These are phyloP conservation scores for Ophidiomyces ophidiicola DNA, from an alignment of 2,329 filamentous ascomycete species.

Conservation along the genomic window DNA sequence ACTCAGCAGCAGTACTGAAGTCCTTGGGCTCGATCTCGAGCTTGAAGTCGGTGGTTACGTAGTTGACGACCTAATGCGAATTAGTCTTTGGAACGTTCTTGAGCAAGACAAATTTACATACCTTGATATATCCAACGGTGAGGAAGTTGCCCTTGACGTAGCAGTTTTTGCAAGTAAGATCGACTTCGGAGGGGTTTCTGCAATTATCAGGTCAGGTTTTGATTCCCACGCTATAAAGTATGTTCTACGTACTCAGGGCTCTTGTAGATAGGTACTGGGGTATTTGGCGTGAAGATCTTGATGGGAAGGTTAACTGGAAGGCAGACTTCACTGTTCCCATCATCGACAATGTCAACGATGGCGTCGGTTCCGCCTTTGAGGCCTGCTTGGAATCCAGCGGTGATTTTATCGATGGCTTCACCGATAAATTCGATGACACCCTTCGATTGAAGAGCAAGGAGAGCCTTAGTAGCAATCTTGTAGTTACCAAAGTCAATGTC, in stretches of 20 bases:
- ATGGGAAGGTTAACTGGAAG: conserved; percentile 17
- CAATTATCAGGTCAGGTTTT: not conserved
- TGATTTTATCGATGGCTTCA: conserved; percentile 12
- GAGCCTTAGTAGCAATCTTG: conserved; percentile 1
- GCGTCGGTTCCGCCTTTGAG: conserved; percentile 12
- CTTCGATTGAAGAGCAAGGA: conserved; percentile 2
- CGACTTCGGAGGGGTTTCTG: conserved; percentile 13
- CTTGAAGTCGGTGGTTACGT: conserved; percentile 13
- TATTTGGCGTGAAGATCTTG: conserved; percentile 15
- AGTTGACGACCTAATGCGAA: conserved; percentile 14
- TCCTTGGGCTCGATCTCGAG: conserved; percentile 17
- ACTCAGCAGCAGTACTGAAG: conserved; percentile 16
- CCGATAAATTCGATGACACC: conserved; percentile 11
- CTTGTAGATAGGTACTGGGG: conserved; percentile 17
- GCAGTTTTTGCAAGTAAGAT: conserved; percentile 20
- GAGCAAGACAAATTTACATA: conserved; percentile 10
- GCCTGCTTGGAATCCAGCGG: conserved; percentile 11
- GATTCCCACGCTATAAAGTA: conserved; percentile 12
- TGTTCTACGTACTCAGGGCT: conserved; percentile 8
- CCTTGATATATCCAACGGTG: conserved; percentile 19
- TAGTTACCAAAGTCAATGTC: conserved; percentile 20
- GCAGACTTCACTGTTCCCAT: conserved; percentile 13
- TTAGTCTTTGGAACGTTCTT: not conserved
- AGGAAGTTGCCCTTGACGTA: conserved; percentile 20
- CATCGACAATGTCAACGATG: conserved; percentile 12